Conservation (phyloP, 441 rosid genomes). For the Melastoma candidum region DNA sequence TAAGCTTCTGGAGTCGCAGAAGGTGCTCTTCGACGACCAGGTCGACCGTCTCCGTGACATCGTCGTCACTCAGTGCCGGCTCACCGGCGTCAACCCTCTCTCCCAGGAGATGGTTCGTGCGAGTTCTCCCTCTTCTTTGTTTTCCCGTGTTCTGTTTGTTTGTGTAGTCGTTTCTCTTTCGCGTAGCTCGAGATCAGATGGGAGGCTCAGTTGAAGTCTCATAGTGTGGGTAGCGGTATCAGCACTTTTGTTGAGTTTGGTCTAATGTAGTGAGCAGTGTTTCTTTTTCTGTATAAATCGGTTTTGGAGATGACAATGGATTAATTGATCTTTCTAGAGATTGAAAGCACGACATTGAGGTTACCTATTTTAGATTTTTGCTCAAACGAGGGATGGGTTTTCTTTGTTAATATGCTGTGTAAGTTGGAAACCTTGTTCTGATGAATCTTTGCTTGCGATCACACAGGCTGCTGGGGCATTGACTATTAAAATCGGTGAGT, state of each 20-base stretch:
- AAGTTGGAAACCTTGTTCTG: not conserved
- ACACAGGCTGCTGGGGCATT: constrained; percentile 91
- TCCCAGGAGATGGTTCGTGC: constrained; percentile 92
- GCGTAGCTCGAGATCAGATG: not conserved
- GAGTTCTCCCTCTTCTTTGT: constrained; percentile 10
- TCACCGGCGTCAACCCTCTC: constrained; percentile 97
- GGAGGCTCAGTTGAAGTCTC: too few species aligned
- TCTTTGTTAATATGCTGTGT: not conserved
- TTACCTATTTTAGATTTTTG: not conserved
- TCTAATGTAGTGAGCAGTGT: too few species aligned
- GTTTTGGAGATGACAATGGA: too few species aligned
- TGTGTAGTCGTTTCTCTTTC: not conserved
- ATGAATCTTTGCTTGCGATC: not conserved
- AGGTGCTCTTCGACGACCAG: constrained; percentile 68
- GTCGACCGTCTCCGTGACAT: constrained; percentile 75
- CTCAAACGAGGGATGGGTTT: not conserved
- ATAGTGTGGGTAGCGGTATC: too few species aligned
- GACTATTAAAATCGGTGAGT: constrained; percentile 90
- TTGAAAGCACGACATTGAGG: too few species aligned
- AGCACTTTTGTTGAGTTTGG: too few species aligned
- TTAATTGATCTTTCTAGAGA: too few species aligned
- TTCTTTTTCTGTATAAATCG: too few species aligned
- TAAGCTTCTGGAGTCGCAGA: constrained; percentile 60
- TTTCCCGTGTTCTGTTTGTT: not conserved
- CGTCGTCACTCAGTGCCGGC: constrained; percentile 81